A percentile compares a stretch with the other conserved stretches of the same genome.
These are phyloP conservation scores for Ceratocystiopsis brevicomis DNA, from an alignment of 2,329 filamentous ascomycete genomes.

Conservation along the genomic window DNA sequence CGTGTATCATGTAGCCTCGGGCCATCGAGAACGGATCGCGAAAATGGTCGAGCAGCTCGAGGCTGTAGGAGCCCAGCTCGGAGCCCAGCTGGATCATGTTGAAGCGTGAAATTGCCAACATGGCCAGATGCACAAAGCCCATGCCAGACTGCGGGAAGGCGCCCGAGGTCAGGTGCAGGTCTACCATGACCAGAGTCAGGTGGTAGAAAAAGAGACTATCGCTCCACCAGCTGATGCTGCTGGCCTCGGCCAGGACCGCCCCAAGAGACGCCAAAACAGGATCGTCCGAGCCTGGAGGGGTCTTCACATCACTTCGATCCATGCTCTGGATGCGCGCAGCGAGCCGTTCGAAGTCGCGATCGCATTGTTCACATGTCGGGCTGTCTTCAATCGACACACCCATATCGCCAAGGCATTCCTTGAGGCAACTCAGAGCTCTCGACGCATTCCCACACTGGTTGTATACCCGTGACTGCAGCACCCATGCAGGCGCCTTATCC, in stretches of 20 bases:
- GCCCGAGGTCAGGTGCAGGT: slow-evolving; percentile 43
- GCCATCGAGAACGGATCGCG: slow-evolving; percentile 47
- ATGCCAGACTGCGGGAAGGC: slow-evolving; percentile 50
- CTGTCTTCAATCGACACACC: slow-evolving; percentile 46
- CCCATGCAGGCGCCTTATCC: slow-evolving; percentile 70
- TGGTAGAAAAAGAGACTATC: slow-evolving; percentile 56
- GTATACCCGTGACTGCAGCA: slow-evolving; percentile 63
- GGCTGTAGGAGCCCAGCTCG: slow-evolving; percentile 42
- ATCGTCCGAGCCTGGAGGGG: slow-evolving; percentile 25
- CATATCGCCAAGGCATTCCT: slow-evolving; percentile 50
- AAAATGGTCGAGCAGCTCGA: slow-evolving; percentile 44
- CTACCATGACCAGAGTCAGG: slow-evolving; percentile 45
- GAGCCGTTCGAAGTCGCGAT: slow-evolving; percentile 49
- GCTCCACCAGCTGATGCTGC: slow-evolving; percentile 55
- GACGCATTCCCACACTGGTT: slow-evolving; percentile 54
- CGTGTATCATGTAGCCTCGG: slow-evolving; percentile 49
- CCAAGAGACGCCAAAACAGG: slow-evolving; percentile 42
- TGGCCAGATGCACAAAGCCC: slow-evolving; percentile 48
- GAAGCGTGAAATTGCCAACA: slow-evolving; percentile 50
- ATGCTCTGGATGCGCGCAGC: slow-evolving; percentile 39
- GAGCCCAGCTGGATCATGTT: slow-evolving; percentile 50
- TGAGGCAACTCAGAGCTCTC: slow-evolving; percentile 49
- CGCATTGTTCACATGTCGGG: slow-evolving; percentile 58
- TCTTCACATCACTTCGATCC: slow-evolving; percentile 29
- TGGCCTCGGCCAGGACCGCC: slow-evolving; percentile 50